These are phyloP conservation scores for Aspergillus texensis DNA, from an alignment of 2,329 filamentous ascomycete genomes.

Conservation along the genomic window DNA sequence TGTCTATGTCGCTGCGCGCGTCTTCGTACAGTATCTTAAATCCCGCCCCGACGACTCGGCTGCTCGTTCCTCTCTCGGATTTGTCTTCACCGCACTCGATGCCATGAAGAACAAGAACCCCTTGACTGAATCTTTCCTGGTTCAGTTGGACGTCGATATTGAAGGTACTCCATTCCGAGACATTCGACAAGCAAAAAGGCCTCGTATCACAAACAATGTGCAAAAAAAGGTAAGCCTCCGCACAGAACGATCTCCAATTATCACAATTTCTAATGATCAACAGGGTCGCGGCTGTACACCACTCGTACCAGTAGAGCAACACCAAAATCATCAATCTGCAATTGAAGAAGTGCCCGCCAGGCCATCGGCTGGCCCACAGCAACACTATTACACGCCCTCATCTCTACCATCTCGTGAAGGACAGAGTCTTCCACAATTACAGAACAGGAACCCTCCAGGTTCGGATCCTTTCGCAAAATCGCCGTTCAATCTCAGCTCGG, in stretches of 20 bases:
- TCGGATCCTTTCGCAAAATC: constrained; percentile 13
- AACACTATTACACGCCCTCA: constrained; percentile 8
- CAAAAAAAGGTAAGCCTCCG: constrained; percentile 10
- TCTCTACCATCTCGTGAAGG: constrained; percentile 32
- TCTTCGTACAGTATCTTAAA: constrained; percentile 96
- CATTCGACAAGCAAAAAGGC: constrained; percentile 18
- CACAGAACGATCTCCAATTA: background rate
- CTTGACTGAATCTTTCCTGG: constrained; percentile 89
- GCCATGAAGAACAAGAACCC: constrained; percentile 86
- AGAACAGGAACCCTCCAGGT: background rate
- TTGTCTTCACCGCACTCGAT: constrained; percentile 87
- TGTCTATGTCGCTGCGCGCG: constrained; percentile 90
- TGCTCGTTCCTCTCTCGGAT: constrained; percentile 80
- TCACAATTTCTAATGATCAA: constrained; percentile 3
- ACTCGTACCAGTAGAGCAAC: background rate
- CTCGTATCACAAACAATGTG: constrained; percentile 3
- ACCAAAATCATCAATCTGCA: background rate
- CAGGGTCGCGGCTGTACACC: background rate
- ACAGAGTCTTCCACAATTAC: constrained; percentile 11
- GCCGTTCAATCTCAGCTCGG: constrained; percentile 8
- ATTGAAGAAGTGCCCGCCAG: background rate
- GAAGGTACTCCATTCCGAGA: constrained; percentile 56
- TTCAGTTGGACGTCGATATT: constrained; percentile 89
- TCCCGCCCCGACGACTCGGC: constrained; percentile 81
- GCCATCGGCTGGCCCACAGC: constrained; percentile 8